These are phyloP conservation scores for Nicotiana tomentosiformis DNA, from an alignment of 257 asterid genomes.

Conservation along the genomic window DNA sequence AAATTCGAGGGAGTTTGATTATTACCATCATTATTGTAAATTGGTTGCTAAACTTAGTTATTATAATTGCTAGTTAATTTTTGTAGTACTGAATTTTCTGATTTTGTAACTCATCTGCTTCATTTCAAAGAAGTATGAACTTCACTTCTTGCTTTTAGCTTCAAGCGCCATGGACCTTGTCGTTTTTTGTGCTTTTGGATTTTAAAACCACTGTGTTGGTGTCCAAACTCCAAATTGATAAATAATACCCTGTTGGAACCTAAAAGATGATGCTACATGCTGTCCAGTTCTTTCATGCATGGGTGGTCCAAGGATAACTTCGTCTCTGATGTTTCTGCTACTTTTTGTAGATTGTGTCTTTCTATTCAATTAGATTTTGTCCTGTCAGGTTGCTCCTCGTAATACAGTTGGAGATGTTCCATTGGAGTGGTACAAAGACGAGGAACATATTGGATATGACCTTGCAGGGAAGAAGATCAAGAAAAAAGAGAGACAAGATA, in stretches of 20 bases:
- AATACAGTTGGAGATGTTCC: constrained; percentile 93
- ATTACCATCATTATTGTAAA: neutral
- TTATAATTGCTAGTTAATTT: neutral
- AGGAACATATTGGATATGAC: constrained; percentile 94
- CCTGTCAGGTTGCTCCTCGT: constrained; percentile 73
- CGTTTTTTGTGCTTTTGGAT: neutral
- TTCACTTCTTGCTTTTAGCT: neutral
- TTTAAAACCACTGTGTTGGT: neutral
- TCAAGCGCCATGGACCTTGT: neutral
- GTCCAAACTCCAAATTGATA: neutral
- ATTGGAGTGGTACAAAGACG: constrained; percentile 79
- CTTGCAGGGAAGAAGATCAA: constrained; percentile 82
- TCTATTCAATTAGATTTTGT: constrained; percentile 6
- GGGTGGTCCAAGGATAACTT: neutral
- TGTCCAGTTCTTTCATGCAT: neutral
- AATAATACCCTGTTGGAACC: neutral
- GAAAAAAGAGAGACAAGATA: constrained; percentile 77
- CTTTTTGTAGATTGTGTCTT: neutral
- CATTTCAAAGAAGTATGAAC: neutral
- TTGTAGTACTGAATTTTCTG: neutral
- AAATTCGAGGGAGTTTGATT: neutral
- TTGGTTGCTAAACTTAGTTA: neutral
- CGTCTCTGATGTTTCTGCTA: neutral
- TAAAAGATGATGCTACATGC: neutral
- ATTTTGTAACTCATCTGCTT: neutral